Evolutionary conservation across 2,329 filamentous ascomycete species (phyloP).

Genomic region (Colletotrichum chlorophyti): DNA sequence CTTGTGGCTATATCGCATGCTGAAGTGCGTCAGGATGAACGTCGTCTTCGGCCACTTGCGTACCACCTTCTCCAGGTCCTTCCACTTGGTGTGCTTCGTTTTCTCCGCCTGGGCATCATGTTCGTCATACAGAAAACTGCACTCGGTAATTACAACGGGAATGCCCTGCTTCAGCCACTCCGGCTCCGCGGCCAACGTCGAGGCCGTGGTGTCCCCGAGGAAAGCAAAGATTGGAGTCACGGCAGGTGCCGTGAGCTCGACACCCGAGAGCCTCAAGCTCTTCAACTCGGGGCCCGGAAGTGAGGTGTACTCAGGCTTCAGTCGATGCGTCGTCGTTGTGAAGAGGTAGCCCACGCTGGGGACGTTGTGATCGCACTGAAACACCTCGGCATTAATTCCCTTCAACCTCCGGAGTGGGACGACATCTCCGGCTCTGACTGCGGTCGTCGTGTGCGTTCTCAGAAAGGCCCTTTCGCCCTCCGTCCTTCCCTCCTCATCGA

Average conservation of each 20-base stretch:
- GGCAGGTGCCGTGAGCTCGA: constrained; percentile 46
- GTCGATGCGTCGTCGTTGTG: constrained; percentile 43
- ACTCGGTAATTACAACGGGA: constrained; percentile 56
- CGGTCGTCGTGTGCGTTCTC: constrained; percentile 48
- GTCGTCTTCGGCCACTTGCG: constrained; percentile 48
- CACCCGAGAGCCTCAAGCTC: constrained; percentile 43
- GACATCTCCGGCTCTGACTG: constrained; percentile 41
- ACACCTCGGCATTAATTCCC: constrained; percentile 48
- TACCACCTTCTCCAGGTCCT: constrained; percentile 51
- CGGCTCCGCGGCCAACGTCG: constrained; percentile 45
- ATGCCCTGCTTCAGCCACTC: constrained; percentile 47
- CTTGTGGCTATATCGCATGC: constrained; percentile 48
- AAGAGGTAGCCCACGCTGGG: constrained; percentile 57
- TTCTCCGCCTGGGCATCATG: constrained; percentile 50
- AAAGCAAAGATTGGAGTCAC: constrained; percentile 53
- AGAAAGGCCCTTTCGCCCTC: constrained; percentile 35
- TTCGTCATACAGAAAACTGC: constrained; percentile 52
- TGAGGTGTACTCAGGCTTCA: constrained; percentile 45
- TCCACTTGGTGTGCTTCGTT: constrained; percentile 56
- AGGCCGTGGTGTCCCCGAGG: constrained; percentile 53
- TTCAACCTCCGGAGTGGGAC: constrained; percentile 44
- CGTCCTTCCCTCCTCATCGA: constrained; percentile 29
- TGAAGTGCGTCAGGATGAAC: constrained; percentile 57
- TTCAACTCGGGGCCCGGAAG: constrained; percentile 45
- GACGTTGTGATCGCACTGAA: constrained; percentile 53